These are phyloP conservation scores for Aspergillus viridinutans DNA, from an alignment of 2,329 filamentous ascomycete genomes.

Conservation along the genomic window DNA sequence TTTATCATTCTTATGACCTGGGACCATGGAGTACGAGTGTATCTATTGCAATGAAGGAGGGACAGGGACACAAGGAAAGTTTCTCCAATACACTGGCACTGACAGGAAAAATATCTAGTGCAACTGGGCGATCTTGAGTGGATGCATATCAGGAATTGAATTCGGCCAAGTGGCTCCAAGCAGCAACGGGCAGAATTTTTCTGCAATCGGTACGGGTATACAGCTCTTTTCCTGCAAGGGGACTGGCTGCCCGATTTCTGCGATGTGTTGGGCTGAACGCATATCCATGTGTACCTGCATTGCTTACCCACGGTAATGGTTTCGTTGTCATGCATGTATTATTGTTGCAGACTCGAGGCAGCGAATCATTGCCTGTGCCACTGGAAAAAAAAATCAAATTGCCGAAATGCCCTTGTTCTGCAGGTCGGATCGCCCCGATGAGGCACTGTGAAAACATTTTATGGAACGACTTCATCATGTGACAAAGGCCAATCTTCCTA, in stretches of 20 bases:
- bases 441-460: background rate
- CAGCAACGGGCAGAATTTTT: background rate
- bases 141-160: constrained; percentile 10
- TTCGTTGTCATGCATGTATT: background rate
- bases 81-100: too few relatives aligned
- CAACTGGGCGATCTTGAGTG: background rate
- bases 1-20: background rate
- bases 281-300: background rate
- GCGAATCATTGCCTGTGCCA: background rate
- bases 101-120: background rate
- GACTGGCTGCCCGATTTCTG: background rate
- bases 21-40: background rate
- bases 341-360: background rate
- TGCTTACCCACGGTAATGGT: background rate
- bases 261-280: background rate
- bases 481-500: background rate
- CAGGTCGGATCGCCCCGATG: background rate
- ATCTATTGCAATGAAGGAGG: background rate
- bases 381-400: background rate
- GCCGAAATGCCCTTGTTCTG: background rate
- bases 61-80: too few relatives aligned
- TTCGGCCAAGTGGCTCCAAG: constrained; percentile 8
- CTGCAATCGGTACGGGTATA: background rate
- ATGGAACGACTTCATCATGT: background rate
- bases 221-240: background rate